Conservation (phyloP, 208 protist species). For the Lotmaria passim region DNA sequence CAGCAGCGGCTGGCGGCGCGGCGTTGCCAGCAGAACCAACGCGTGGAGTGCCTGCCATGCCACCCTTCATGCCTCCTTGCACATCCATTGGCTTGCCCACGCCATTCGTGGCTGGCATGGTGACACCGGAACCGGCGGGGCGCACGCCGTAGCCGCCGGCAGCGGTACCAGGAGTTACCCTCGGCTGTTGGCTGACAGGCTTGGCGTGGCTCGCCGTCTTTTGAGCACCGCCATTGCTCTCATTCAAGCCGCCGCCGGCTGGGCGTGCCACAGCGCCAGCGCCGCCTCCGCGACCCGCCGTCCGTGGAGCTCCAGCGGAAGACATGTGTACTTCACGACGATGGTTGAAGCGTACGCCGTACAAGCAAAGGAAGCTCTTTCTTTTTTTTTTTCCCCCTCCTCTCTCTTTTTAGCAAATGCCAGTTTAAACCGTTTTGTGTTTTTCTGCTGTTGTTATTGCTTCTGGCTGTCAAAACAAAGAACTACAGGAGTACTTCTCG, state of each 20-base stretch:
- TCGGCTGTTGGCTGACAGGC: slow-evolving; percentile 12
- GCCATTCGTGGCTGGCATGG: neutral
- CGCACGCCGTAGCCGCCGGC: neutral
- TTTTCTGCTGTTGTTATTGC: too few relatives aligned
- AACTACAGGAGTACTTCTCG: too few relatives aligned
- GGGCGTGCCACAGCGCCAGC: neutral
- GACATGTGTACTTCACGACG: too few relatives aligned
- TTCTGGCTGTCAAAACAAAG: too few relatives aligned
- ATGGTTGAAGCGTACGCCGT: too few relatives aligned
- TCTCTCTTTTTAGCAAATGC: too few relatives aligned
- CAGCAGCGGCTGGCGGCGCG: neutral
- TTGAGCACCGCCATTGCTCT: neutral
- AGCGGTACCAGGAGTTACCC: neutral
- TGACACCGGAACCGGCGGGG: neutral
- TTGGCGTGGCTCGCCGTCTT: slow-evolving; percentile 2
- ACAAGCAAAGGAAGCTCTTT: too few relatives aligned
- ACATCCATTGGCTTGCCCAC: neutral
- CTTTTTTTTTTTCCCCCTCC: too few relatives aligned
- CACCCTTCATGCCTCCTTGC: neutral
- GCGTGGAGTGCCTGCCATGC: too few relatives aligned
- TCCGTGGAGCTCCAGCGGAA: slow-evolving; percentile 2
- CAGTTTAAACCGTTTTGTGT: too few relatives aligned
- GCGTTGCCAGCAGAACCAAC: neutral
- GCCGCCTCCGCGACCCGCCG: neutral
- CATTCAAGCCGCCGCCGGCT: slow-evolving; percentile 2